phyloP scores from a whole-genome alignment of 495 filamentous ascomycete species.

The Xeromyces bisporus region DNA sequence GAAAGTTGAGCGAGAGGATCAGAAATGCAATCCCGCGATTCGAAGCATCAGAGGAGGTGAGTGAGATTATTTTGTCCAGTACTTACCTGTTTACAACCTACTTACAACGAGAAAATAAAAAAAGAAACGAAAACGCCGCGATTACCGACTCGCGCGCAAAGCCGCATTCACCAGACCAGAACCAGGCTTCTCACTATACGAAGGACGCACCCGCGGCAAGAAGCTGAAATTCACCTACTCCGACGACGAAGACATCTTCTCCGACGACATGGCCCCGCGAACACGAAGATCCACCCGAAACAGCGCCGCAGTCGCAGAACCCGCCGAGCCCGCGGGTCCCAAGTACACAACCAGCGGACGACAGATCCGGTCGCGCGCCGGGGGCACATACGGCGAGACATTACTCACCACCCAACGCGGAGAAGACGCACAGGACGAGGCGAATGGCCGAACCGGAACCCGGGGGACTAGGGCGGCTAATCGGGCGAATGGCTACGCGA shows the following conservation, averaged over 20 bases:
- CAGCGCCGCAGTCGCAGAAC: conserved; percentile 47
- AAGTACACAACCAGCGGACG: conserved; percentile 83
- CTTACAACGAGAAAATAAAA: conserved; percentile 15
- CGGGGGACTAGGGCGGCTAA: conserved; percentile 14
- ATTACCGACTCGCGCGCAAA: conserved; percentile 76
- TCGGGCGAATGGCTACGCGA: conserved; percentile 28
- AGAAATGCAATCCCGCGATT: conserved; percentile 75
- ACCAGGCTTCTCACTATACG: conserved; percentile 80
- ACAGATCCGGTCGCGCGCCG: conserved; percentile 59
- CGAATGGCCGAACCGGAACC: conserved; percentile 15
- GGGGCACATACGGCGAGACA: conserved; percentile 64
- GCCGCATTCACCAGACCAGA: conserved; percentile 78
- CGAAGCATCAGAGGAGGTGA: conserved; percentile 80
- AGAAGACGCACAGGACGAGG: conserved; percentile 9
- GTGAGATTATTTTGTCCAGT: conserved; percentile 6
- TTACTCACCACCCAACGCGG: conserved; percentile 38
- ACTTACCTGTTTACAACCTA: too few relatives aligned
- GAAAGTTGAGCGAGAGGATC: conserved; percentile 61
- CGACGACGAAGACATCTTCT: conserved; percentile 67
- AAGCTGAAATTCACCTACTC: conserved; percentile 91
- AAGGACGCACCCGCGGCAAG: conserved; percentile 90
- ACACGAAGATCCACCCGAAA: conserved; percentile 59
- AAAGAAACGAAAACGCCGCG: conserved; percentile 79
- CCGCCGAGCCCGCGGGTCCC: conserved; percentile 51
- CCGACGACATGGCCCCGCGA: conserved; percentile 46